Evolutionary conservation across 495 filamentous ascomycete genomes (phyloP), one percentile per base, ranked within the genome.

Genomic region (Parathielavia hyrcaniae): DNA sequence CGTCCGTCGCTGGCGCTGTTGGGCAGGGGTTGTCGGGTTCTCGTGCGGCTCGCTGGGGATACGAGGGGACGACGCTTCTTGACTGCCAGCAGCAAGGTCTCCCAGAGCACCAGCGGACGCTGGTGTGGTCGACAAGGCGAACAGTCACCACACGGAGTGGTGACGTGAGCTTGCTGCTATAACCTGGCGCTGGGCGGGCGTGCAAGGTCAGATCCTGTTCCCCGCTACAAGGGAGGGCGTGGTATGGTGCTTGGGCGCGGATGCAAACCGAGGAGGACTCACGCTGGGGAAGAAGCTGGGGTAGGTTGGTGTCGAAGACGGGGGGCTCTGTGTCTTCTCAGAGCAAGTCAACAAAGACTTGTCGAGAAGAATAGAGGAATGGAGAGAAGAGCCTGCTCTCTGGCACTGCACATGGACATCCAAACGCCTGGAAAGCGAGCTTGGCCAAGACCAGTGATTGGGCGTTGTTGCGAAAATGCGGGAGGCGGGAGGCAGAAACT

Each of bases 11-110:
- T 77, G 77, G 69, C 72, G 76, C 70, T 74, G 75, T 60, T 46
- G 47, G 62, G 57, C 58, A 54, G 48, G 50, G 57, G 62, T 61
- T 44, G 55, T 57, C 55, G 55, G 55, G 66, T 61, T 63, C 64
- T 74, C 70, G 75, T 78, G 60, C 72, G 67, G 68, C 68, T 74
- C 71, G 71, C 74, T 55, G 71, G 65, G 69, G 73, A 75, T 70
- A 68, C 73, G 57, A 71, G 65, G 67, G 44, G 63, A 60, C 13
- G 64, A 60, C 36, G 59, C 64, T 62, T 60, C 69, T 59, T 69
- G 67, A 56, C 71, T 71, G 71, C 71, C 72, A 69, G 71, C 68
- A 66, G 71, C 73, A 72, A 65, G 64, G 61, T 65, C 64, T 68
- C 69, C 64, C 58, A 61, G 61, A 62, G 60, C 69, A 61, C 66